A percentile compares a stretch with the other conserved stretches of the same genome.
These are phyloP conservation scores for Fusarium illudens DNA, from an alignment of 2,329 filamentous ascomycete genomes.

Conservation along the genomic window DNA sequence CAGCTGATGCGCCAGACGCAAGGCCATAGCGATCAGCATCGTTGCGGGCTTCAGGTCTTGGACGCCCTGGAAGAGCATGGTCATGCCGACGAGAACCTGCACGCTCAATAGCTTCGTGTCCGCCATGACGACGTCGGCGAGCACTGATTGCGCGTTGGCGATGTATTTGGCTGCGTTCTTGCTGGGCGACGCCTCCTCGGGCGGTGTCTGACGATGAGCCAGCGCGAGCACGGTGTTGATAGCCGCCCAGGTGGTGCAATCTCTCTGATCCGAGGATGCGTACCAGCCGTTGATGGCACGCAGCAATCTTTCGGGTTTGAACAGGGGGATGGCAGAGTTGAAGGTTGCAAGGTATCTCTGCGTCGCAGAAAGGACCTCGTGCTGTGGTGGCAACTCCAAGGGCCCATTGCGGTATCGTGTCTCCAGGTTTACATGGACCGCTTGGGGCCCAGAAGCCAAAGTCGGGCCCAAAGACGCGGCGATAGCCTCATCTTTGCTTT, in stretches of 20 bases:
- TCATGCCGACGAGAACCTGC: constrained; percentile 22
- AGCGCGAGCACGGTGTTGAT: constrained; percentile 25
- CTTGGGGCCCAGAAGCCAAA: rapidly evolving
- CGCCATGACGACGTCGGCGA: constrained; percentile 1
- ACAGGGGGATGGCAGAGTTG: constrained; percentile 20
- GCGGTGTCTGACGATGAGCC: neutral
- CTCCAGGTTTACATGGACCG: neutral
- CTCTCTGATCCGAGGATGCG: neutral
- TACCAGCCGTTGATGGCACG: constrained; percentile 6
- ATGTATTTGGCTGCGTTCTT: neutral
- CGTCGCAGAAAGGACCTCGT: neutral
- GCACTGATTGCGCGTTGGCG: constrained; percentile 19
- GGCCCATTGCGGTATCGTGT: rapidly evolving
- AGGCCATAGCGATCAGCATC: constrained; percentile 16
- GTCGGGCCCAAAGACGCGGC: neutral
- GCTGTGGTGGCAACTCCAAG: neutral
- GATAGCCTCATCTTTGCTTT: neutral
- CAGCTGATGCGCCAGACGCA: constrained; percentile 18
- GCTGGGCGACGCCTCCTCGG: rapidly evolving
- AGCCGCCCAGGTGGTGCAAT: constrained; percentile 9
- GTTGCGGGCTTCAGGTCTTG: constrained; percentile 3
- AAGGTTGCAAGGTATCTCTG: constrained; percentile 4
- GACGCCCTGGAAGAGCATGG: constrained; percentile 10
- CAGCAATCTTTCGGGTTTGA: neutral
- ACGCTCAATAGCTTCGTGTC: constrained; percentile 4